Conservation (phyloP, 345 rosid genomes). For the Noccaea caerulescens region DNA sequence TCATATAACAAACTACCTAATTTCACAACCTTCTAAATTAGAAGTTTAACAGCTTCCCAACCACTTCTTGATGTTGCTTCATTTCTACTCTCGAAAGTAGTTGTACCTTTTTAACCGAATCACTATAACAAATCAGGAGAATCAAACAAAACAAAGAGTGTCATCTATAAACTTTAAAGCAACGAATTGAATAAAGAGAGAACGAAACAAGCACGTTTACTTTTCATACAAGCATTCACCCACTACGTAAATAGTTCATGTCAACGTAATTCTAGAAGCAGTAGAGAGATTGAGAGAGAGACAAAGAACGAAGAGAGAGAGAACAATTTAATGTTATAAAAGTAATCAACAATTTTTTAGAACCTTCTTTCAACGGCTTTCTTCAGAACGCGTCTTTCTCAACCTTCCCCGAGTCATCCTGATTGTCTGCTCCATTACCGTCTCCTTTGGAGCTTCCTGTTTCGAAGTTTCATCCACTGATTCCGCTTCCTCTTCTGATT, state of each 20-base stretch:
- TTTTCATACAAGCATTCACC: slow-evolving; percentile 28
- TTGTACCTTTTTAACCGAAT: too few relatives aligned
- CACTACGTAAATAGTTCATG: slow-evolving; percentile 30
- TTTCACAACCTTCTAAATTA: too few relatives aligned
- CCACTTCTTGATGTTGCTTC: too few relatives aligned
- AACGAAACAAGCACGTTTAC: slow-evolving; percentile 32
- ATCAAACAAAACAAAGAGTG: slow-evolving; percentile 27
- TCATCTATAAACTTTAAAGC: slow-evolving; percentile 24
- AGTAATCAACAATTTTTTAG: slow-evolving; percentile 23
- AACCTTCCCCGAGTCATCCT: slow-evolving; percentile 52
- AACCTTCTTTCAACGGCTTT: slow-evolving; percentile 39
- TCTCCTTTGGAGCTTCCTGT: slow-evolving; percentile 55
- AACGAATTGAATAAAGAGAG: slow-evolving; percentile 11
- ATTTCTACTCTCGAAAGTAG: too few relatives aligned
- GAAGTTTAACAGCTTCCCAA: too few relatives aligned
- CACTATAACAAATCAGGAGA: background rate
- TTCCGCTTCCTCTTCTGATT: slow-evolving; percentile 47
- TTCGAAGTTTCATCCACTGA: slow-evolving; percentile 44
- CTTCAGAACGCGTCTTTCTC: slow-evolving; percentile 59
- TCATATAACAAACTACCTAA: too few relatives aligned
- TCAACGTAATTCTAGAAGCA: slow-evolving; percentile 30
- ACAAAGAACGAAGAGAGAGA: background rate
- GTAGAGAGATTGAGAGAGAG: background rate
- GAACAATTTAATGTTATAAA: background rate
- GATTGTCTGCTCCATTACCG: slow-evolving; percentile 55